A percentile compares a stretch with the other conserved stretches of the same genome.
phyloP scores from a whole-genome alignment of 164 flowering plant genomes.

The Sextonia rubra region DNA sequence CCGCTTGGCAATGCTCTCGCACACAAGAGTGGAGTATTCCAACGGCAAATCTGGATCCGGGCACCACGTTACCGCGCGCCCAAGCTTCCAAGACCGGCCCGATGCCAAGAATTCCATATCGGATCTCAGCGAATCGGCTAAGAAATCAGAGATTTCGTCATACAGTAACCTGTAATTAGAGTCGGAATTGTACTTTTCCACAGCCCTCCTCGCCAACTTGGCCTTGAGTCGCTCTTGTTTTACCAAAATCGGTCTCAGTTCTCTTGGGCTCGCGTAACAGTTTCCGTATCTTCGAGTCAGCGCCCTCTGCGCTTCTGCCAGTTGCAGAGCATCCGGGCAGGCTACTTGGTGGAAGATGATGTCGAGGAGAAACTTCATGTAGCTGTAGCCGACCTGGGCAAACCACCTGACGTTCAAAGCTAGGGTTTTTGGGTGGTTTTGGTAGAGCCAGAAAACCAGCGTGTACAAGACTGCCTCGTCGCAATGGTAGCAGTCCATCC shows the following conservation, averaged over 20 bases:
- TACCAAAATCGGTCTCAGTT: neutral
- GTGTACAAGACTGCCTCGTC: slow-evolving; percentile 36
- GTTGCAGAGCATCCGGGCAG: slow-evolving; percentile 23
- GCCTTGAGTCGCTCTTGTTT: neutral
- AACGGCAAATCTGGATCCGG: slow-evolving; percentile 25
- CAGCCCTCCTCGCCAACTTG: slow-evolving; percentile 21
- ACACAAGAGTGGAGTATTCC: slow-evolving; percentile 25
- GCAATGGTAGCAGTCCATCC: slow-evolving; percentile 42
- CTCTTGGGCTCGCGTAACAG: neutral
- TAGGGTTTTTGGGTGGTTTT: slow-evolving; percentile 37
- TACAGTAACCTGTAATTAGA: slow-evolving; percentile 27
- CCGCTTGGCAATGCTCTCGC: slow-evolving; percentile 42
- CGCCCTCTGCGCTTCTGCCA: neutral
- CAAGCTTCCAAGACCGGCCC: slow-evolving; percentile 10
- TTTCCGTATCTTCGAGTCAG: no score
- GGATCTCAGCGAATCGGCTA: slow-evolving; percentile 13
- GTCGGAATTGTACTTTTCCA: slow-evolving; percentile 25
- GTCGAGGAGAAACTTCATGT: slow-evolving; percentile 33
- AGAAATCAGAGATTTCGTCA: slow-evolving; percentile 21
- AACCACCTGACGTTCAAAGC: slow-evolving; percentile 21
- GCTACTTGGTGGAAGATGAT: slow-evolving; percentile 31
- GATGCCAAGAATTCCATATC: slow-evolving; percentile 18
- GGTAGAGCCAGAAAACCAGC: slow-evolving; percentile 37
- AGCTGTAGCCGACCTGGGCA: slow-evolving; percentile 29
- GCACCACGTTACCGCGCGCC: slow-evolving; percentile 33